These are phyloP conservation scores for Salix exigua DNA, from an alignment of 345 rosid species.

Conservation along the genomic window DNA sequence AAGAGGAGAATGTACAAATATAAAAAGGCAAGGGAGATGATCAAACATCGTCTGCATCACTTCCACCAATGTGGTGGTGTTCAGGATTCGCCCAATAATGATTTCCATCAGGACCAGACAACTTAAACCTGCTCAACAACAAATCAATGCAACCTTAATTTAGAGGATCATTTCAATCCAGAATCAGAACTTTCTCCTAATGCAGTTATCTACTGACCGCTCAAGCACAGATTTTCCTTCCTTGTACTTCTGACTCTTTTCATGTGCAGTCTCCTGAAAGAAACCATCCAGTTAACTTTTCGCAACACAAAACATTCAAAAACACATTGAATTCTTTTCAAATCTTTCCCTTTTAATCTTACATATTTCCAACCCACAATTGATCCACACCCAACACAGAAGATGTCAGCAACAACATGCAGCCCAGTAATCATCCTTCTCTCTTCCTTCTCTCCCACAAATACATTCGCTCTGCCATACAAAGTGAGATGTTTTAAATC, in stretches of 20 bases:
- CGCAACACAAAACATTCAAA: slow-evolving; percentile 10
- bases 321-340: slow-evolving; percentile 8
- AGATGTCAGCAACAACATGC: slow-evolving; percentile 88
- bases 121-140: slow-evolving; percentile 67
- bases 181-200: slow-evolving; percentile 3
- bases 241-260: slow-evolving; percentile 89
- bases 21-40: not conserved
- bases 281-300: slow-evolving; percentile 27
- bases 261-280: slow-evolving; percentile 85
- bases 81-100: slow-evolving; percentile 68
- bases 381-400: slow-evolving; percentile 95
- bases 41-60: slow-evolving; percentile 93
- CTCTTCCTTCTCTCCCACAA: slow-evolving; percentile 68
- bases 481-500: slow-evolving; percentile 9
- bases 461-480: slow-evolving; percentile 68
- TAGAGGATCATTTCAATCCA: slow-evolving; percentile 8
- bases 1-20: slow-evolving; percentile 42
- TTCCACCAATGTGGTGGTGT: slow-evolving; percentile 65
- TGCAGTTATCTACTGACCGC: slow-evolving; percentile 54
- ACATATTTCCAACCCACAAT: slow-evolving; percentile 98
- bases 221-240: slow-evolving; percentile 96
- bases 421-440: slow-evolving; percentile 82
- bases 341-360: slow-evolving; percentile 34
- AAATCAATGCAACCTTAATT: slow-evolving; percentile 12
- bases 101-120: slow-evolving; percentile 88